These are phyloP conservation scores for Penicillium digitatum DNA, from an alignment of 2,329 filamentous ascomycete species.

Conservation along the genomic window DNA sequence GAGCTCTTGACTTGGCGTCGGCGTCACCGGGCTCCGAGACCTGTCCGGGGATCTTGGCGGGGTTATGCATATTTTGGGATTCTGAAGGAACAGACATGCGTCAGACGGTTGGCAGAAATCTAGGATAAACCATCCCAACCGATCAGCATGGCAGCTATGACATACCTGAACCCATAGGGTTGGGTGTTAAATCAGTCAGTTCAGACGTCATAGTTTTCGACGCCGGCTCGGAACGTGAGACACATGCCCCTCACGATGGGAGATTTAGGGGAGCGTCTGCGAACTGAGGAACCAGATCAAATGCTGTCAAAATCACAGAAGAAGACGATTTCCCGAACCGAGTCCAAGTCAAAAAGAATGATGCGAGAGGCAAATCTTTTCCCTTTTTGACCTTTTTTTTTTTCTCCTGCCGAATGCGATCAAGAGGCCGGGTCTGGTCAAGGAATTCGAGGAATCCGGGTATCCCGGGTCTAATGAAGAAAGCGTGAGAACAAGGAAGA, in stretches of 20 bases:
- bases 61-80: conserved; percentile 17
- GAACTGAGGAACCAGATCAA: not conserved
- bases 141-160: conserved; percentile 17
- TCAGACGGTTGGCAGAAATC: conserved; percentile 4
- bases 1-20: conserved; percentile 30
- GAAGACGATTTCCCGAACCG: not conserved
- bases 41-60: conserved; percentile 25
- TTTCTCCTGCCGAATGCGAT: conserved; percentile 19
- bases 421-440: conserved; percentile 5
- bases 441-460: not conserved
- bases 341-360: conserved; percentile 15
- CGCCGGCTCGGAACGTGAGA: conserved; percentile 25
- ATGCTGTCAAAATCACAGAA: not conserved
- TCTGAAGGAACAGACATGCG: conserved; percentile 14
- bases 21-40: conserved; percentile 23
- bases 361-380: conserved; percentile 33
- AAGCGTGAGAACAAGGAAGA: not conserved
- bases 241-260: conserved; percentile 32
- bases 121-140: not conserved
- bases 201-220: conserved; percentile 38
- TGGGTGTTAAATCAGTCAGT: conserved; percentile 27
- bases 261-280: conserved; percentile 1
- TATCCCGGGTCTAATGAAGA: not conserved
- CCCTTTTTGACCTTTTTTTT: conserved; percentile 20
- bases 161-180: conserved; percentile 32